These are phyloP conservation scores for Sporobolomyces phaffii DNA, from an alignment of 768 basidiomycete genomes.

Conservation along the genomic window DNA sequence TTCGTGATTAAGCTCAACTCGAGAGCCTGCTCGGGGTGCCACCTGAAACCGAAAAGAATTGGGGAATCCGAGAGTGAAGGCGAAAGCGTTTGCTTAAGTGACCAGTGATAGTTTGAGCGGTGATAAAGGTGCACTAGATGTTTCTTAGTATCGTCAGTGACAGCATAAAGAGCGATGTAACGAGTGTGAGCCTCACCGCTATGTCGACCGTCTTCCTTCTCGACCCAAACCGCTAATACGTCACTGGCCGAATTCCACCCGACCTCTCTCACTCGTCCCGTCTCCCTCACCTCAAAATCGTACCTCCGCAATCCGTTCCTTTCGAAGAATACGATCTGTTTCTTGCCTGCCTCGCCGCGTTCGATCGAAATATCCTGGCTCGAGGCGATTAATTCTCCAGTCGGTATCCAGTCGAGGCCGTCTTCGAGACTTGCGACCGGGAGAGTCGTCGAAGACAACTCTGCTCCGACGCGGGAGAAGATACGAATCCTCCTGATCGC, in stretches of 20 bases:
- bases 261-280: conserved; percentile 59
- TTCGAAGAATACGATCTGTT: conserved; percentile 91
- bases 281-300: conserved; percentile 62
- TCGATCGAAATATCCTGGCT: conserved; percentile 70
- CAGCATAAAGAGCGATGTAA: background rate
- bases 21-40: conserved; percentile 79
- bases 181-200: conserved; percentile 54
- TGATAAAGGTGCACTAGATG: conserved; percentile 83
- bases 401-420: conserved; percentile 73
- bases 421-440: conserved; percentile 75
- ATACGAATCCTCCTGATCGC: conserved; percentile 59
- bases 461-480: conserved; percentile 62
- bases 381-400: conserved; percentile 73
- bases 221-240: conserved; percentile 78
- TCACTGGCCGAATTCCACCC: conserved; percentile 84
- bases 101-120: conserved; percentile 93
- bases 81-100: conserved; percentile 81
- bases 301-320: conserved; percentile 88
- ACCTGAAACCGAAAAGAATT: conserved; percentile 53
- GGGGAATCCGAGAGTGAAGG: conserved; percentile 44
- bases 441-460: conserved; percentile 78
- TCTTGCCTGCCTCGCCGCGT: conserved; percentile 58
- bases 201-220: conserved; percentile 54
- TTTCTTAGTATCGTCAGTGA: background rate
- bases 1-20: conserved; percentile 61